Conservation (phyloP, 2,329 filamentous ascomycete genomes). For the Endoconidiophora polonica region DNA sequence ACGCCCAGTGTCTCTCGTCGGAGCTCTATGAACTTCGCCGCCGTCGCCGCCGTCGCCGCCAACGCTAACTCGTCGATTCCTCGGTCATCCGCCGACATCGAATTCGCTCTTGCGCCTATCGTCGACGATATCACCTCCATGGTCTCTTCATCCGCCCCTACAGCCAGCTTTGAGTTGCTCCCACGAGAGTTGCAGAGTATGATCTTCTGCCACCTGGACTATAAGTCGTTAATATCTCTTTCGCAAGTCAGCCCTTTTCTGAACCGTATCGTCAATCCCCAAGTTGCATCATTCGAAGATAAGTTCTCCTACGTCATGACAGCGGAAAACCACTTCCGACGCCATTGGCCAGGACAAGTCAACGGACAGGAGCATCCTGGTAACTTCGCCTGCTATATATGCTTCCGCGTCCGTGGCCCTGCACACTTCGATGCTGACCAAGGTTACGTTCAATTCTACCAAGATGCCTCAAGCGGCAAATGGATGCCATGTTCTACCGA, state of each 20-base stretch:
- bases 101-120: slow-evolving; percentile 9
- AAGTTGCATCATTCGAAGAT: slow-evolving; percentile 20
- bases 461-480: slow-evolving; percentile 19
- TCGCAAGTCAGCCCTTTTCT: slow-evolving; percentile 23
- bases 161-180: slow-evolving; percentile 19
- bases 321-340: slow-evolving; percentile 25
- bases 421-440: slow-evolving; percentile 25
- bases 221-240: slow-evolving; percentile 25
- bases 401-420: slow-evolving; percentile 25
- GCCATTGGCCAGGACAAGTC: slow-evolving; percentile 23
- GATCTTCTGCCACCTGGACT: slow-evolving; percentile 23
- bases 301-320: slow-evolving; percentile 26
- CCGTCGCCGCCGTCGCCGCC: neutral
- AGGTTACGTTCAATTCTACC: slow-evolving; percentile 18
- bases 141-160: neutral
- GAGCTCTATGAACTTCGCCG: slow-evolving; percentile 10
- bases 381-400: slow-evolving; percentile 27
- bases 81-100: slow-evolving; percentile 10
- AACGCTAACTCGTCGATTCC: slow-evolving; percentile 7
- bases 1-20: slow-evolving; percentile 11
- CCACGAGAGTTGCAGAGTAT: slow-evolving; percentile 21
- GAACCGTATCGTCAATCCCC: slow-evolving; percentile 20
- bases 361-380: slow-evolving; percentile 19
- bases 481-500: slow-evolving; percentile 18
- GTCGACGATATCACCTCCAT: neutral